These are phyloP conservation scores for Stagonosporopsis rhizophila DNA, from an alignment of 2,329 filamentous ascomycete genomes.

Conservation along the genomic window DNA sequence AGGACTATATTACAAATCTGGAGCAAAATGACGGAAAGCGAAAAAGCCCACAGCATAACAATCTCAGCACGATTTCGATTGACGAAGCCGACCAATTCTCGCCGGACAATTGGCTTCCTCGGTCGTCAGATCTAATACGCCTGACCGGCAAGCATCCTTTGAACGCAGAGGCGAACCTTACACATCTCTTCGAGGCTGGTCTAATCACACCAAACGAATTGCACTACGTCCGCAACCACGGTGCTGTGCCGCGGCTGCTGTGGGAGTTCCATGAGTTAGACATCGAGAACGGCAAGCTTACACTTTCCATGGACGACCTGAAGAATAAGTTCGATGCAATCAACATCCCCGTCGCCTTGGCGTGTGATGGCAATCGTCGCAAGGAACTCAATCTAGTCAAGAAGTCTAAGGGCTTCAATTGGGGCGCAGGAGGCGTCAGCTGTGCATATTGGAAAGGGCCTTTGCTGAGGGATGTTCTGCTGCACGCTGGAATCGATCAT, in stretches of 20 bases:
- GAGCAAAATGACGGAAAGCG: slow-evolving; percentile 54
- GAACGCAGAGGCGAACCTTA: slow-evolving; percentile 58
- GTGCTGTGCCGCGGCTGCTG: slow-evolving; percentile 58
- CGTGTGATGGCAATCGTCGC: slow-evolving; percentile 64
- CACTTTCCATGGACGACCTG: slow-evolving; percentile 55
- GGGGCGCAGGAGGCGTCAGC: slow-evolving; percentile 61
- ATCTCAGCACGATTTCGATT: slow-evolving; percentile 47
- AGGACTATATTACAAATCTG: slow-evolving; percentile 51
- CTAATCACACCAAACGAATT: slow-evolving; percentile 60
- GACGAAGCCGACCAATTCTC: slow-evolving; percentile 61
- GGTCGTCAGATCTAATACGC: slow-evolving; percentile 56
- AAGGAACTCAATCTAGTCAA: slow-evolving; percentile 62
- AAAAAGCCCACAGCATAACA: slow-evolving; percentile 46
- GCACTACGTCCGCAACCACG: slow-evolving; percentile 63
- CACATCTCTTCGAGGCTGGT: slow-evolving; percentile 54
- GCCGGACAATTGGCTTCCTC: slow-evolving; percentile 63
- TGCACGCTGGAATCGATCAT: slow-evolving; percentile 48
- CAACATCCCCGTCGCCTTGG: slow-evolving; percentile 61
- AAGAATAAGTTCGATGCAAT: slow-evolving; percentile 54
- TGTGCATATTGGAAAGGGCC: slow-evolving; percentile 52
- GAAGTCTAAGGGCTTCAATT: slow-evolving; percentile 62
- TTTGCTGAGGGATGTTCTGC: slow-evolving; percentile 57
- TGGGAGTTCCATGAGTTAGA: slow-evolving; percentile 61
- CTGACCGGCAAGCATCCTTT: slow-evolving; percentile 62
- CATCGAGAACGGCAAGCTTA: slow-evolving; percentile 50